phyloP scores from a whole-genome alignment of 805 yeast genomes.

The Nakazawaea sp. region DNA sequence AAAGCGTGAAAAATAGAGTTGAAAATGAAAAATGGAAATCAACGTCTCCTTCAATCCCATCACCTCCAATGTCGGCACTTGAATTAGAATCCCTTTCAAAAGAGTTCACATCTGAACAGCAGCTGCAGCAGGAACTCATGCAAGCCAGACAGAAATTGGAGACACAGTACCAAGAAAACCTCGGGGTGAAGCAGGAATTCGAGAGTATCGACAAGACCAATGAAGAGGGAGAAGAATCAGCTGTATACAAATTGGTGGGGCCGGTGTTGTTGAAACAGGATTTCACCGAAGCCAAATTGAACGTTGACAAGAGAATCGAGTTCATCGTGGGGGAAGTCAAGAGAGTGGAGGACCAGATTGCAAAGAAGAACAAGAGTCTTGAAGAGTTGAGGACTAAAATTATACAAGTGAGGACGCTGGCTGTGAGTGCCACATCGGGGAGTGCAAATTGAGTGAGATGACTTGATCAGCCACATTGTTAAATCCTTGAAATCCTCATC shows the following conservation, averaged over 20 bases:
- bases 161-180: constrained; percentile 90
- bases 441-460: constrained; percentile 13
- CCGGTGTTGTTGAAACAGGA: constrained; percentile 91
- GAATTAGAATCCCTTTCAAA: constrained; percentile 18
- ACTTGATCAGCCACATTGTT: constrained; percentile 35
- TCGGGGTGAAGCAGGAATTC: constrained; percentile 82
- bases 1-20: too few relatives aligned
- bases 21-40: too few relatives aligned
- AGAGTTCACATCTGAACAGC: constrained; percentile 20
- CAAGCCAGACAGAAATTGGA: constrained; percentile 80
- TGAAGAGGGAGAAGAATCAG: constrained; percentile 62
- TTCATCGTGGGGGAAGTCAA: constrained; percentile 75
- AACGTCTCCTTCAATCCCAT: not conserved
- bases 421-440: not conserved
- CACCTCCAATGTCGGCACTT: constrained; percentile 1
- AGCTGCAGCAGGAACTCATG: constrained; percentile 39
- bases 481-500: too few relatives aligned
- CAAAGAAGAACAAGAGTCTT: constrained; percentile 43
- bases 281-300: constrained; percentile 68
- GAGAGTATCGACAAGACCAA: constrained; percentile 20
- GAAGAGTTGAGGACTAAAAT: constrained; percentile 54
- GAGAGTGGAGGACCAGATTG: constrained; percentile 68
- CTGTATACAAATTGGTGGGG: constrained; percentile 85
- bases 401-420: constrained; percentile 31
- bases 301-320: constrained; percentile 85